Evolutionary conservation across 805 yeast species (phyloP).

Genomic region (Candida michaelii): DNA sequence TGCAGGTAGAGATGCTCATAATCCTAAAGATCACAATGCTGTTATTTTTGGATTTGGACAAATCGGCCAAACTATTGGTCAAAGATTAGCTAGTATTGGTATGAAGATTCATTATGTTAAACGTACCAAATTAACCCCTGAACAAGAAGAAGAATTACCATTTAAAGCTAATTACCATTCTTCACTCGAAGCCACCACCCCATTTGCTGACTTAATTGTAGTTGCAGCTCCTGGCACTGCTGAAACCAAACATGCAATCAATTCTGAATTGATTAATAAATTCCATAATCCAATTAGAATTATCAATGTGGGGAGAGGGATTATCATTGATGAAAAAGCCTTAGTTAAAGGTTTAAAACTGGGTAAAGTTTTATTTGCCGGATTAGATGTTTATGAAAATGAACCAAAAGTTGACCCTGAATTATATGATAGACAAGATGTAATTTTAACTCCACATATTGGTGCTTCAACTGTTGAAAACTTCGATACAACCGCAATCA

Average conservation of each 20-base stretch:
- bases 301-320: conserved; percentile 76
- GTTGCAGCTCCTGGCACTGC: conserved; percentile 67
- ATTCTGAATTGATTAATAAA: conserved; percentile 43
- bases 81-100: conserved; percentile 55
- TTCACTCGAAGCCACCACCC: conserved; percentile 31
- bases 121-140: conserved; percentile 41
- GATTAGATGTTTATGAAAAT: conserved; percentile 67
- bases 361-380: conserved; percentile 64
- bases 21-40: conserved; percentile 58
- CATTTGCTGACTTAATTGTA: conserved; percentile 57
- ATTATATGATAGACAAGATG: conserved; percentile 57
- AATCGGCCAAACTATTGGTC: conserved; percentile 67
- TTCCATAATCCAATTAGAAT: conserved; percentile 58
- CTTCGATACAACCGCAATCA: conserved; percentile 49
- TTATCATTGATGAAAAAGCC: conserved; percentile 66
- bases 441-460: conserved; percentile 66
- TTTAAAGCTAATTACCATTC: conserved; percentile 45
- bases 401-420: conserved; percentile 59
- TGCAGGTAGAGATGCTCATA: conserved; percentile 44
- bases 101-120: conserved; percentile 66
- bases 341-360: conserved; percentile 56
- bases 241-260: conserved; percentile 55
- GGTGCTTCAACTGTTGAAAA: conserved; percentile 67
- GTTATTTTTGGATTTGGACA: conserved; percentile 74
- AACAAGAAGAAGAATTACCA: conserved; percentile 37